phyloP scores from a whole-genome alignment of 2,329 filamentous ascomycete genomes.

The Penicillium sp. region DNA sequence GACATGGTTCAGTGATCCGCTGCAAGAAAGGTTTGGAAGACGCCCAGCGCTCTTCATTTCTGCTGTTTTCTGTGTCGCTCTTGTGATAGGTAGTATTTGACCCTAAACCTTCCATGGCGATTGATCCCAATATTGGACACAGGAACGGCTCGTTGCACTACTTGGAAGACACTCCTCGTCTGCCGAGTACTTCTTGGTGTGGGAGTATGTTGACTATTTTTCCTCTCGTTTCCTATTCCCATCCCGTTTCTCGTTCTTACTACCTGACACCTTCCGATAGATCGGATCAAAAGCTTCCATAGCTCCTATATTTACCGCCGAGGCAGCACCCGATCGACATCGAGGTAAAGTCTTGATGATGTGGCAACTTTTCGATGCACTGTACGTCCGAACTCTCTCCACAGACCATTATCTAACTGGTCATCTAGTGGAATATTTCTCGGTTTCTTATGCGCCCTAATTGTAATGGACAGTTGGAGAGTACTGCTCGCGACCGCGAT shows the following conservation, averaged over 20 bases:
- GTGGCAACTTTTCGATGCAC: slow-evolving; percentile 21
- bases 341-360: slow-evolving; percentile 18
- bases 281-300: slow-evolving; percentile 21
- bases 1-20: slow-evolving; percentile 18
- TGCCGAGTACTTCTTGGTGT: slow-evolving; percentile 26
- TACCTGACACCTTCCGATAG: neutral
- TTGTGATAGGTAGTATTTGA: neutral
- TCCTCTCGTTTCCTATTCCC: neutral
- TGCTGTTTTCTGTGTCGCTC: slow-evolving; percentile 21
- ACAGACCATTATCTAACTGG: neutral
- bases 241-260: neutral
- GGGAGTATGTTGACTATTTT: slow-evolving; percentile 11
- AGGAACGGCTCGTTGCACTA: slow-evolving; percentile 9
- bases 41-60: slow-evolving; percentile 34
- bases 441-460: neutral
- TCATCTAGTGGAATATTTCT: neutral
- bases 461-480: neutral
- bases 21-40: slow-evolving; percentile 19
- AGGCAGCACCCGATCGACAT: slow-evolving; percentile 14
- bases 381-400: slow-evolving; percentile 4
- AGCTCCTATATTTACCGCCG: slow-evolving; percentile 19
- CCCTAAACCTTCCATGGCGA: neutral
- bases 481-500: neutral
- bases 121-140: neutral
- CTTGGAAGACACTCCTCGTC: slow-evolving; percentile 23